Evolutionary conservation across 2,329 filamentous ascomycete genomes (phyloP).

Genomic region (Aspergillus sclerotialis): DNA sequence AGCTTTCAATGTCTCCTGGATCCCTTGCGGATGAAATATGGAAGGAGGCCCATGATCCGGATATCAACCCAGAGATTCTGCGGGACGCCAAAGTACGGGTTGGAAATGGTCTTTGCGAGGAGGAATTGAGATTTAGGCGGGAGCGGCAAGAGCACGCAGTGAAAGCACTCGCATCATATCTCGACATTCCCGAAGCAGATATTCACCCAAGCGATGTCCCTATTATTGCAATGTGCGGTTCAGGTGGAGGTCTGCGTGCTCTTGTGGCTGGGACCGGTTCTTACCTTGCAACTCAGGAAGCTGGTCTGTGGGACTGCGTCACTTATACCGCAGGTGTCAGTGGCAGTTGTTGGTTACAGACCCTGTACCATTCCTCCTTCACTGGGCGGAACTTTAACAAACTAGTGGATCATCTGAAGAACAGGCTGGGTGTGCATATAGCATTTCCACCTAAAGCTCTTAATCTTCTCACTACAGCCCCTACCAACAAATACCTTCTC

Average conservation of each 20-base stretch:
- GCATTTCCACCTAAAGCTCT: constrained; percentile 85
- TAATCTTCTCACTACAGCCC: constrained; percentile 71
- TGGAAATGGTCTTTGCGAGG: constrained; percentile 70
- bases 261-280: constrained; percentile 87
- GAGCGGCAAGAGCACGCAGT: constrained; percentile 63
- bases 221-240: constrained; percentile 87
- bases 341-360: constrained; percentile 91
- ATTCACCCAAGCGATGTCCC: constrained; percentile 93
- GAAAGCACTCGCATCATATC: constrained; percentile 72
- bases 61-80: constrained; percentile 77
- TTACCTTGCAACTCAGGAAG: constrained; percentile 73
- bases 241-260: constrained; percentile 82
- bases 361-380: constrained; percentile 77
- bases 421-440: constrained; percentile 78
- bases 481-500: constrained; percentile 87
- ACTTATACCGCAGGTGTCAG: constrained; percentile 96
- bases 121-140: constrained; percentile 69
- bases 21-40: constrained; percentile 91
- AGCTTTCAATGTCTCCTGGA: constrained; percentile 79
- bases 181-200: constrained; percentile 68
- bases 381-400: constrained; percentile 59
- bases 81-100: constrained; percentile 77
- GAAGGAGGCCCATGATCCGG: constrained; percentile 78
- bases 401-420: constrained; percentile 79
- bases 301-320: constrained; percentile 84